A percentile compares a stretch with the other conserved stretches of the same genome.
Evolutionary conservation across 257 asterid genomes (phyloP).

Genomic region (Mitragyna speciosa): DNA sequence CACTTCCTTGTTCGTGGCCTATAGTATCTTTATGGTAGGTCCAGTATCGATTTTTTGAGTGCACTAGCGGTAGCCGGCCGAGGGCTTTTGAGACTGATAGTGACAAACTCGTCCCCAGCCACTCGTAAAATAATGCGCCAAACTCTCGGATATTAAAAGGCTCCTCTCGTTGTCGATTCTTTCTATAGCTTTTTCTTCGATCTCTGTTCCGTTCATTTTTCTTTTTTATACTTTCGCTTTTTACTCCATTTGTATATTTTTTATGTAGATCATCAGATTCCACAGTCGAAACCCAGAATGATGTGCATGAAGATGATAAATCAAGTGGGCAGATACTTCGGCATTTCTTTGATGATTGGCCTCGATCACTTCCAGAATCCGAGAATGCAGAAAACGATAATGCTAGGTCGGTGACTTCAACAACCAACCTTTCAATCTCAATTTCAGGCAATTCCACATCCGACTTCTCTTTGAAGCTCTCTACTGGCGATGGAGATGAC

Average conservation of each 20-base stretch:
- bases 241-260: not conserved
- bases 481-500: slow-evolving; percentile 51
- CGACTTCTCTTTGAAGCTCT: slow-evolving; percentile 73
- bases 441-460: slow-evolving; percentile 50
- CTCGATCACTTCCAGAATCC: slow-evolving; percentile 47
- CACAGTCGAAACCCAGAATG: slow-evolving; percentile 36
- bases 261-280: slow-evolving; percentile 49
- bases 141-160: not conserved
- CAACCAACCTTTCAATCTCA: slow-evolving; percentile 63
- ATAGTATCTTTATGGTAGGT: slow-evolving; percentile 39
- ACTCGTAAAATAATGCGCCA: slow-evolving; percentile 19
- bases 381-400: slow-evolving; percentile 22
- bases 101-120: slow-evolving; percentile 49
- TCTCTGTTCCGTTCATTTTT: not conserved
- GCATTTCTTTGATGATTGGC: slow-evolving; percentile 85
- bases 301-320: slow-evolving; percentile 22
- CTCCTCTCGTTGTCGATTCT: not conserved
- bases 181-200: not conserved
- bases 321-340: slow-evolving; percentile 49
- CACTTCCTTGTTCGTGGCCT: slow-evolving; percentile 39
- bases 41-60: slow-evolving; percentile 27
- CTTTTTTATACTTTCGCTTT: not conserved
- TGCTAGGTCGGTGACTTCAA: slow-evolving; percentile 25
- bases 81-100: slow-evolving; percentile 23
- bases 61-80: not conserved